Conservation (phyloP, 2,329 filamentous ascomycete species). For the Talaromyces sp. region DNA sequence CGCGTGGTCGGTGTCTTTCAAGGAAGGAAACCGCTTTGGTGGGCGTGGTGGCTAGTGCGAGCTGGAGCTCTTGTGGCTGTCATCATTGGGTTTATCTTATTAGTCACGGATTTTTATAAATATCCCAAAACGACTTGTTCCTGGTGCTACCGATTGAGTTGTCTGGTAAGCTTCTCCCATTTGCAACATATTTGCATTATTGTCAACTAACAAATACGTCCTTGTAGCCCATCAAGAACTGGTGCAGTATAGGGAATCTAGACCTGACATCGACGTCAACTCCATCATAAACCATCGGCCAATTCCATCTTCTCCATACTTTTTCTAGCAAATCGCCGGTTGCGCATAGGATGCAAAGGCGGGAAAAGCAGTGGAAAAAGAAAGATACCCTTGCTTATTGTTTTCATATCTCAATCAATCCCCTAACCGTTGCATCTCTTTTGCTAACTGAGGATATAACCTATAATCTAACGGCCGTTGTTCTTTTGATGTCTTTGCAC, state of each 20-base stretch:
- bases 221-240: slow-evolving; percentile 39
- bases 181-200: not conserved
- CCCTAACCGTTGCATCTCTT: not conserved
- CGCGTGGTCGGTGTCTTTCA: slow-evolving; percentile 72
- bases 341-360: not conserved
- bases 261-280: slow-evolving; percentile 18
- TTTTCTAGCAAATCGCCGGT: not conserved
- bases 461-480: not conserved
- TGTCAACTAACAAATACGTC: slow-evolving; percentile 13
- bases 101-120: slow-evolving; percentile 88
- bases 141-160: slow-evolving; percentile 96
- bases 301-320: not conserved
- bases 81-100: slow-evolving; percentile 75
- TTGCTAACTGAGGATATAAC: not conserved
- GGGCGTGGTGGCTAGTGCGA: slow-evolving; percentile 91
- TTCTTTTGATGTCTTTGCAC: not conserved
- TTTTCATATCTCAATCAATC: not conserved
- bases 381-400: slow-evolving; percentile 4
- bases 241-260: slow-evolving; percentile 38
- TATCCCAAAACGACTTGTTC: slow-evolving; percentile 63
- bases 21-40: slow-evolving; percentile 88
- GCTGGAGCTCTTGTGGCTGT: slow-evolving; percentile 73
- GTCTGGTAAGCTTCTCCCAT: slow-evolving; percentile 62
- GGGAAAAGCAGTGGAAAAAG: not conserved
- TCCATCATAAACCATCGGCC: not conserved